Base-by-base conservation (phyloP, 305 asterid species). In the Fraxinus dipetala region DNA sequence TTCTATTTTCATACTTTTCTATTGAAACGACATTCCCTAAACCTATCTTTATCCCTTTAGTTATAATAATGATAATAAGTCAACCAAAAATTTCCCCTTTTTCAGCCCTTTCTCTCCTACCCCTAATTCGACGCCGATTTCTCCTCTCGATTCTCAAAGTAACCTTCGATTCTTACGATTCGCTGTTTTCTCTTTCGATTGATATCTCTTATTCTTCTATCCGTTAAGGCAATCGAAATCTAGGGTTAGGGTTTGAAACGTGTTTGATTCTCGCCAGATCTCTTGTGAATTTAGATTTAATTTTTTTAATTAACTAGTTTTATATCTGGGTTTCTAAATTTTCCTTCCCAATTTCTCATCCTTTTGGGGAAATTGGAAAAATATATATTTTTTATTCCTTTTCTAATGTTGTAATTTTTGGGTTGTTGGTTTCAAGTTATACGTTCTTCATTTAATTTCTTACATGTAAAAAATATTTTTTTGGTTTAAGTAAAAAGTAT, bases 201-300 rank as follows among this genome's bases (percentile, higher is more conserved):
- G 87, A 78, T 80, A 59, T 82, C 72, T 45, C 32, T 85, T 81
- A 79, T 59, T 56, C 26, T 76, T 35, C 40, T 34, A 8, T 45
- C 80, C 18, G 74, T 85, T 2, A 0, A 54, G 16, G 34, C 18
- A 75, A 67, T 86, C 40, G 81, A 81, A 61, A 45, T 86, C 81
- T 88, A 85, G 89, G 91, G 83, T 81, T 88, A 86, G 88, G 91
- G 87, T 86, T 88, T 83, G 83, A 11, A 26, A 31, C 78, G 79
- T 78, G 32, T 59, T 51, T 22, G 35, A 51, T 40, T 77, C 43
- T 26, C 70, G 16, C 78, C 83, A 30, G 84, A 75, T 86, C 76
- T 61, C 45, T 78, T 78, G 32, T 20, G 67, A 36, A 82, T 79
- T 72, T 16, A n/a, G 78, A 34, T 14, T 11, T 70, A 54, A 69